Percentiles rank a stretch among this genome's conserved stretches.
Conservation (phyloP, 345 rosid genomes). For the Brassica nigra region DNA sequence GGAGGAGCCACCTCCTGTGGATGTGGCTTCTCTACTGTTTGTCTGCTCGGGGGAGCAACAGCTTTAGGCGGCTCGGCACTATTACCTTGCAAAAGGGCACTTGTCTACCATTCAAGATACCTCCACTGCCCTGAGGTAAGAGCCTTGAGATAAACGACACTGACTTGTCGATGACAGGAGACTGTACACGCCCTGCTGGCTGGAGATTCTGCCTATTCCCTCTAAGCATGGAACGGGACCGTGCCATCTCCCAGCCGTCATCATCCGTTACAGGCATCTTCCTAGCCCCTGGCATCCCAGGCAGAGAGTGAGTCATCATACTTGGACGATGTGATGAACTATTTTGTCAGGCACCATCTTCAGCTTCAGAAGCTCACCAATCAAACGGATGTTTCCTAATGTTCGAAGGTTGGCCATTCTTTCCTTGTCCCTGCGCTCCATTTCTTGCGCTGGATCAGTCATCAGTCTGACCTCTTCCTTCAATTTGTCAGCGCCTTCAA, state of each 20-base stretch:
- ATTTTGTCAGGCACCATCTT: too few species aligned
- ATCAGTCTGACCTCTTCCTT: too few species aligned
- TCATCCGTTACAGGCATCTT: slow-evolving; percentile 70
- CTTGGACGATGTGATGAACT: background rate
- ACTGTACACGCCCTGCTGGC: slow-evolving; percentile 51
- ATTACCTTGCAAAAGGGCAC: slow-evolving; percentile 75
- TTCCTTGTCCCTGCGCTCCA: too few species aligned
- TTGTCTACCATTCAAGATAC: slow-evolving; percentile 58
- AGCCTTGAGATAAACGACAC: slow-evolving; percentile 57
- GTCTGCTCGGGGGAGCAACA: slow-evolving; percentile 33
- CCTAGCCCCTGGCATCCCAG: slow-evolving; percentile 89
- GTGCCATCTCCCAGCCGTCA: slow-evolving; percentile 76
- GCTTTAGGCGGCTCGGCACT: slow-evolving; percentile 29
- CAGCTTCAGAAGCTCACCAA: too few species aligned
- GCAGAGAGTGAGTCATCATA: slow-evolving; percentile 33
- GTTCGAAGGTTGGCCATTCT: too few species aligned
- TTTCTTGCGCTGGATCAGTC: too few species aligned
- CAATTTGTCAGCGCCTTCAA: too few species aligned
- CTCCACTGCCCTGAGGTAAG: slow-evolving; percentile 74
- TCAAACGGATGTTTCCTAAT: too few species aligned
- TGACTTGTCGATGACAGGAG: slow-evolving; percentile 48
- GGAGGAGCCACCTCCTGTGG: slow-evolving; percentile 29
- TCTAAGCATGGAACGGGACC: slow-evolving; percentile 70
- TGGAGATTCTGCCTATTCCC: slow-evolving; percentile 57
- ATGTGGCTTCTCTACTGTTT: slow-evolving; percentile 23